phyloP scores from a whole-genome alignment of 495 filamentous ascomycete species.

The Penicillium malachiteum region DNA sequence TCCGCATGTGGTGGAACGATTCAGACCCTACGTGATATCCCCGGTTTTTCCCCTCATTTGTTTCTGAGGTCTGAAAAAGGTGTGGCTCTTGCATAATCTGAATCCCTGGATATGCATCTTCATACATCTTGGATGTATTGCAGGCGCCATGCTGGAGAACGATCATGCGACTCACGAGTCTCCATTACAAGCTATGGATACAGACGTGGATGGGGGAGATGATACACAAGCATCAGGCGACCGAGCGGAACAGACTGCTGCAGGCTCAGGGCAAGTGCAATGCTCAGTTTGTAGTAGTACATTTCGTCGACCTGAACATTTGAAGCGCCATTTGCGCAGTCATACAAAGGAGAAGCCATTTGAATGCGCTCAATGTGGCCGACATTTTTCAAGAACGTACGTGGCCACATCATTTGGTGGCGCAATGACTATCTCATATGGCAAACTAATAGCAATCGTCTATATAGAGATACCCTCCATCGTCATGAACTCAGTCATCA shows the following conservation, averaged over 20 bases:
- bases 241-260: conserved; percentile 14
- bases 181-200: conserved; percentile 3
- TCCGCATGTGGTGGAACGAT: conserved; percentile 16
- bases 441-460: not conserved
- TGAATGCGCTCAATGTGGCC: conserved; percentile 63
- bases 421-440: not conserved
- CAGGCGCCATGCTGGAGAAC: conserved; percentile 34
- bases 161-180: conserved; percentile 26
- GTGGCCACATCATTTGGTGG: conserved; percentile 6
- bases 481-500: conserved; percentile 56
- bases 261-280: conserved; percentile 29
- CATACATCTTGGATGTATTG: conserved; percentile 5
- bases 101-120: not conserved
- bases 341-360: conserved; percentile 72
- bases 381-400: conserved; percentile 64
- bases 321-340: conserved; percentile 70
- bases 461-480: conserved; percentile 52
- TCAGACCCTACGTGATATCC: conserved; percentile 1
- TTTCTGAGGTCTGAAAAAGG: not conserved
- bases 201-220: conserved; percentile 8
- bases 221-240: conserved; percentile 18
- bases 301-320: conserved; percentile 68
- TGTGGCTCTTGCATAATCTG: not conserved
- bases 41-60: conserved; percentile 17
- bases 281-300: conserved; percentile 54